These are phyloP conservation scores for Ceratocystis ficicola DNA, from an alignment of 2,329 filamentous ascomycete genomes.

Conservation along the genomic window DNA sequence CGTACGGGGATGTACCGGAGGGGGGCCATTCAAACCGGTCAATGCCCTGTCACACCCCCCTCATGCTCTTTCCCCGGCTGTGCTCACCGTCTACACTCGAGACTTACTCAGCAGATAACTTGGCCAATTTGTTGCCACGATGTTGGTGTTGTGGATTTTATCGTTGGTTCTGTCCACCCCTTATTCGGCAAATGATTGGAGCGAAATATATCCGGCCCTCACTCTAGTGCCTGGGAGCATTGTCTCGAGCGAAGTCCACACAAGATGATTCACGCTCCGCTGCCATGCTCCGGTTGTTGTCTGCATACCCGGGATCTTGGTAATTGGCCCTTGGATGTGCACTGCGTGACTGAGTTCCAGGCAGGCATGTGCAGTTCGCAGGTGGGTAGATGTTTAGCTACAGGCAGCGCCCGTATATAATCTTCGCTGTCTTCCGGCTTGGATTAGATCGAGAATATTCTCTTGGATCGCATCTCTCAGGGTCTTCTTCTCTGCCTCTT, in stretches of 20 bases:
- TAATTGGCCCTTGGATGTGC: neutral
- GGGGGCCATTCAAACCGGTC: neutral
- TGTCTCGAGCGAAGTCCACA: too few species aligned
- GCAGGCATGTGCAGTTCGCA: neutral
- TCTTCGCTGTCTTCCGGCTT: neutral
- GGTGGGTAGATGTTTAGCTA: neutral
- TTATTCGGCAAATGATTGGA: neutral
- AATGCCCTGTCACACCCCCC: neutral
- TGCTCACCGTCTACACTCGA: neutral
- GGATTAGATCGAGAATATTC: neutral
- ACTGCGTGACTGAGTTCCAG: neutral
- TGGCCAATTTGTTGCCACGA: neutral
- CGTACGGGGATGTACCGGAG: neutral
- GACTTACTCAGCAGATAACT: conserved; percentile 4
- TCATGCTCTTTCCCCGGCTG: neutral
- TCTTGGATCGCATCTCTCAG: neutral
- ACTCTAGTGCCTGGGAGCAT: neutral
- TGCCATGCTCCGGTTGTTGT: neutral
- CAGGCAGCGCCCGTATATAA: neutral
- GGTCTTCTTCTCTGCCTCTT: neutral
- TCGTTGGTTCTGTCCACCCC: neutral
- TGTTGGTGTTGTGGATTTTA: conserved; percentile 2
- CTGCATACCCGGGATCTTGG: neutral
- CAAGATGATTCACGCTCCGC: neutral
- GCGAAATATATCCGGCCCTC: neutral